Base-by-base conservation (phyloP, 2,329 filamentous ascomycete species). In the Verticillium nubilum region DNA sequence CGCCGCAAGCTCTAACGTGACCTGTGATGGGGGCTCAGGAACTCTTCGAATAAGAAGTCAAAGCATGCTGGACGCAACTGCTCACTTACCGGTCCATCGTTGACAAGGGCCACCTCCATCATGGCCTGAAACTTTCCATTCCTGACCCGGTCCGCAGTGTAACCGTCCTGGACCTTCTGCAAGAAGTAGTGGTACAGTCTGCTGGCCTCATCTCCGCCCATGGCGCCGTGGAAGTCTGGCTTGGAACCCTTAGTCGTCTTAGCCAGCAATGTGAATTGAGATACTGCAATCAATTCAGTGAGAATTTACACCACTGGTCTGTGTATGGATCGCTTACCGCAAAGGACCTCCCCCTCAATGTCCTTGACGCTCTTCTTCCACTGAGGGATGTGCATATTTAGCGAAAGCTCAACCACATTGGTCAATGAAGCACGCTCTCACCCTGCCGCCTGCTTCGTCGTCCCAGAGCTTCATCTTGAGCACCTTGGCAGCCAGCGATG, bases 61-160 rank as follows among this genome's bases (percentile, higher is more conserved):
- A 25, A 7, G n/a, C 10, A 5, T 17, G 15, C 9, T 19, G 9
- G 19, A 23, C 12, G 25, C n/a, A 6, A 12, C 4, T n/a, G 52
- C n/a, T 29, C 26, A 19, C 61, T 50, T 71, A 89, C 86, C 58
- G 87, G 87, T 1, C 87, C 86, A 66, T 98, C 94, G 66, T 98
- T 98, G 56, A 97, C 87, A 29, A 97, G 76, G 55, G 90, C 89
- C 60, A 99, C 94, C 70, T 98, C 89, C 95, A 99, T 99, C 93
- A 96, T 97, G 56, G 95, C 95, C 70, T 97, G 94, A 73, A 99
- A 99, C 29, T 94, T 86, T n/a, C 96, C 95, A 71, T 99, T 89
- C 72, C 97, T 92, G 60, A 99, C 93, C 64, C 82, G 87, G 9
- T 92, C 90, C 6, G 83, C 74, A 5, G 78, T 73, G 72, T 98